Evolutionary conservation across 805 yeast species (phyloP), one percentile per base, ranked within the genome.

Genomic region (Yamadazyma insecticola): DNA sequence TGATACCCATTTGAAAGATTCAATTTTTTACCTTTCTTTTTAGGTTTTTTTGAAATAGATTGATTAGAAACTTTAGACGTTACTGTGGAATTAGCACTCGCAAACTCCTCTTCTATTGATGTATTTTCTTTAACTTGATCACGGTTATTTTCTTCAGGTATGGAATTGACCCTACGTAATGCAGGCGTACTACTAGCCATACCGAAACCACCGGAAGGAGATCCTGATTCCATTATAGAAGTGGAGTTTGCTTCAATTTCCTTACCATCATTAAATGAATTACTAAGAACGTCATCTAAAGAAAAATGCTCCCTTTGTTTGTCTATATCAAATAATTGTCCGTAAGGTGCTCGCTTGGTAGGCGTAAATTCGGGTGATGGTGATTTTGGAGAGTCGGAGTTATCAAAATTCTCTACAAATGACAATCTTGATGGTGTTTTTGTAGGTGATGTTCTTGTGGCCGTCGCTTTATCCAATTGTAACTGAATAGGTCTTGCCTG

Each of bases 331-430:
- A 28, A 28, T 13, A 28, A 20, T 10, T 14, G 21, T 6, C 26
- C 32, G 13, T 9, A 26, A 10, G 28, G 29, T 15, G 16, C 15
- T n/a, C 32, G 37, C 37, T 38, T 39, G 22, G 42, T 43, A 1
- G 56, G 59, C 3, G 53, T 47, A 33, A 51, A 51, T 22, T 50
- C 55, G 10, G 52, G 55, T 1, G 57, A 47, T 3, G 47, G 45
- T 5, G 53, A 41, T 19, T 29, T 33, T 4, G 46, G 40, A 3
- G 36, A 28, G 13, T 36, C 37, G 1, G 47, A 45, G 15, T 37
- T 38, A 22, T 54, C 59, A 27, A 55, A 55, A 18, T 42, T 43
- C 23, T 43, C 50, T 3, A 52, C 41, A 30, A 49, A 51, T 12
- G 51, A 41, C 26, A 23, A 37, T 32, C 39, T 30, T 24, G 43